Evolutionary conservation across 306 rosid genomes (phyloP), one percentile per base, ranked within the genome.

Genomic region (Mimosa bimucronata): DNA sequence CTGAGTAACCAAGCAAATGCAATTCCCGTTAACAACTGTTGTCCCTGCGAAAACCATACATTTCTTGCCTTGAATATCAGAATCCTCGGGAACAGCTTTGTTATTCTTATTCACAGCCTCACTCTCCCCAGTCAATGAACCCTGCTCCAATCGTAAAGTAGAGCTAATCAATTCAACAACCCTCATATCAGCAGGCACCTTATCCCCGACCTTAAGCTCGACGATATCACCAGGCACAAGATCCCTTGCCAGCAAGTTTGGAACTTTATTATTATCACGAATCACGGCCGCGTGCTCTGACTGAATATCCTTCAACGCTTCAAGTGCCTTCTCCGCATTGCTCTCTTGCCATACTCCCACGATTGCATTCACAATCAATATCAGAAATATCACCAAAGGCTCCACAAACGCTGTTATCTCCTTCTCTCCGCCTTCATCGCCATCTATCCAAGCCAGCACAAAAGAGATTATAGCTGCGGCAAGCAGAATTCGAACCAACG

Each of bases 341-440:
- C 65, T 91, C 82, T 91, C 95, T 77, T 91, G 95, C 95, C 95
- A 91, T 58, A 91, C 83, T 4, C 95, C 93, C 13, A 91, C 93
- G 8, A 74, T 25, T 9, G 92, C 95, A 64, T 81, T 81, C 62
- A 81, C 80, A 44, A 81, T 81, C 71, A 81, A 53, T 23, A 81
- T 81, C 80, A 81, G 31, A 52, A 81, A 81, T 28, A 81, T 81
- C 29, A 81, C 84, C 64, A 81, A 25, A 1, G 84, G 84, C 76
- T 81, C 84, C 42, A 81, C 84, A 62, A 81, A 81, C 19, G 84
- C 80, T 6, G 80, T 81, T 25, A 81, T 75, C 76, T 58, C 79
- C 83, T 9, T 81, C 76, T 75, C 80, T 7, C 55, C 77, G 14
- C 90, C 95, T 62, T 88, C 84, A 0, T 87, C 88, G 0, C 91